Evolutionary conservation across 2,329 filamentous ascomycete genomes (phyloP).

Genomic region (Verticillium zaregamsianum): DNA sequence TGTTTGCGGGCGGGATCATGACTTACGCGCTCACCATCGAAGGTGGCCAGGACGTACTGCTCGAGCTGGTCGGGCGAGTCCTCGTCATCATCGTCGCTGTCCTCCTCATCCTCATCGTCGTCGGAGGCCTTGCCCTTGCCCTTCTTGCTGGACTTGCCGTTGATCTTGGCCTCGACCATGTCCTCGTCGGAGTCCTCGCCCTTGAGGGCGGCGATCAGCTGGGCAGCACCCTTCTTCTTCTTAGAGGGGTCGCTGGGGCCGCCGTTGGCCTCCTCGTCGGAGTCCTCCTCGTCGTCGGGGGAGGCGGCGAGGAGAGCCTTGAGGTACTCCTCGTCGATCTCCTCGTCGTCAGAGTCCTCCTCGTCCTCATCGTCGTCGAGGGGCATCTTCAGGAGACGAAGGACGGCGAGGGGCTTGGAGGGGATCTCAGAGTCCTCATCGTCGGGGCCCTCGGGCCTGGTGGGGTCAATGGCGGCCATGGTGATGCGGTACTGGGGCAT

Average conservation of each 20-base stretch:
- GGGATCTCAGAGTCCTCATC: constrained; percentile 60
- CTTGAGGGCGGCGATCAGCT: constrained; percentile 66
- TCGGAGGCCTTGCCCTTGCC: constrained; percentile 64
- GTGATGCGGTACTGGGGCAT: constrained; percentile 83
- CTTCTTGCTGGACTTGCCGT: constrained; percentile 61
- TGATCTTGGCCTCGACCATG: constrained; percentile 66
- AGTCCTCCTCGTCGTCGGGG: constrained; percentile 48
- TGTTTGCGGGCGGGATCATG: not conserved
- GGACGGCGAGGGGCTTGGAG: constrained; percentile 69
- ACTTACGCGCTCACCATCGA: constrained; percentile 85
- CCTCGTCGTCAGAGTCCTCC: constrained; percentile 46
- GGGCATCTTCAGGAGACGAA: constrained; percentile 82
- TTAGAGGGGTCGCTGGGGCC: constrained; percentile 89
- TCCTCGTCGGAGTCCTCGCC: constrained; percentile 55
- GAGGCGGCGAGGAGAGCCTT: constrained; percentile 47
- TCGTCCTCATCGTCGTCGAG: constrained; percentile 45
- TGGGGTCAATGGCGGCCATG: constrained; percentile 97
- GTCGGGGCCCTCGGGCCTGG: constrained; percentile 67
- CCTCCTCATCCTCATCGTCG: constrained; percentile 56
- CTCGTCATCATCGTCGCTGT: constrained; percentile 45
- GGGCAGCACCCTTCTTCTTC: constrained; percentile 63
- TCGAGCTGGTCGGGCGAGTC: constrained; percentile 67
- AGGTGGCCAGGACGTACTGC: constrained; percentile 91
- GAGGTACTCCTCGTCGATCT: constrained; percentile 65
- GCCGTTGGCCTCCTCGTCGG: constrained; percentile 65